Conservation (phyloP, 176 grass and related monocot species). For the Eragrostis nindensis region DNA sequence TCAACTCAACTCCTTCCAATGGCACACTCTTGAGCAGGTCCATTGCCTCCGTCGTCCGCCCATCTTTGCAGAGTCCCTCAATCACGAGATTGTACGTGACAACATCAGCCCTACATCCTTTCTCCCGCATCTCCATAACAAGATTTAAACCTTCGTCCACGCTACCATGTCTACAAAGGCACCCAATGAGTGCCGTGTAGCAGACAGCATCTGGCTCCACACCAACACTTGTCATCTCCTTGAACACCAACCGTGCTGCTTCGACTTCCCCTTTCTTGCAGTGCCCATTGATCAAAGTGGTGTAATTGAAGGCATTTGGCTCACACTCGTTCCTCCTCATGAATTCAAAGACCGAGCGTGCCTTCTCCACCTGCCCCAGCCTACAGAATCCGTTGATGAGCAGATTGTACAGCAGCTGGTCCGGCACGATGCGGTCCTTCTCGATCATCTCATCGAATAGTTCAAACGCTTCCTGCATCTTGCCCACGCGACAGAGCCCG, state of each 20-base stretch:
- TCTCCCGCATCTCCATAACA: slow-evolving; percentile 78
- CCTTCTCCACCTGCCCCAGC: slow-evolving; percentile 71
- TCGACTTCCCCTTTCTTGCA: slow-evolving; percentile 68
- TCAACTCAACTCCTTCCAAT: slow-evolving; percentile 58
- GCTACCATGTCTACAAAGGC: slow-evolving; percentile 67
- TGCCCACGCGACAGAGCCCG: slow-evolving; percentile 55
- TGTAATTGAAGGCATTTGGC: slow-evolving; percentile 87
- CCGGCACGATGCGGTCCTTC: slow-evolving; percentile 66
- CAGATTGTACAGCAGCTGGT: slow-evolving; percentile 83
- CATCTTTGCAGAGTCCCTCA: slow-evolving; percentile 73
- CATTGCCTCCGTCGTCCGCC: slow-evolving; percentile 58
- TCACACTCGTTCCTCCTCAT: slow-evolving; percentile 86
- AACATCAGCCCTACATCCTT: slow-evolving; percentile 67
- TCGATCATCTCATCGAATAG: slow-evolving; percentile 87
- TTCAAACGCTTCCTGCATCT: slow-evolving; percentile 75
- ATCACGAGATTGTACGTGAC: slow-evolving; percentile 82
- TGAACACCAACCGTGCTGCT: slow-evolving; percentile 56
- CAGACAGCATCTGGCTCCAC: slow-evolving; percentile 72
- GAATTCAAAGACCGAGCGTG: slow-evolving; percentile 50
- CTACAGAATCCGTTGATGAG: slow-evolving; percentile 82
- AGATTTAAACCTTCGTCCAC: slow-evolving; percentile 79
- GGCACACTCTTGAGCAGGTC: slow-evolving; percentile 61
- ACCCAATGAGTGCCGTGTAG: slow-evolving; percentile 82
- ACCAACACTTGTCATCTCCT: slow-evolving; percentile 67
- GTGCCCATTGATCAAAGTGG: slow-evolving; percentile 77